Conservation (phyloP, 208 protist species). For the Balamuthia mandrillaris region DNA sequence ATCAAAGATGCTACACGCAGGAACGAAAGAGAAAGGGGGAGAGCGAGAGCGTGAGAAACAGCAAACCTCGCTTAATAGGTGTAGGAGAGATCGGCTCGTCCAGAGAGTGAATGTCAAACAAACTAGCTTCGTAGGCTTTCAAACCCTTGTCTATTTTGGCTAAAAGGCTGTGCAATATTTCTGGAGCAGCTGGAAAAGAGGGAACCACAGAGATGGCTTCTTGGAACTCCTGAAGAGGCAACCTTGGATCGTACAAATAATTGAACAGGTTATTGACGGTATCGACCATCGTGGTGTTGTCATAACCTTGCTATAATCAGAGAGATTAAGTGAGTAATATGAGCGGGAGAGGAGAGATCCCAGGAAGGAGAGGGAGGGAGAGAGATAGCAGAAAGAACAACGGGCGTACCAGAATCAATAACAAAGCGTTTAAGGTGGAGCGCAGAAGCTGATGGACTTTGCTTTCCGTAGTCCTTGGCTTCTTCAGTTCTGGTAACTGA, state of each 20-base stretch:
- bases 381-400: background rate
- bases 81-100: no score
- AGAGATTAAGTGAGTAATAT: no score
- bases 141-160: no score
- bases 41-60: no score
- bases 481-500: background rate
- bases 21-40: no score
- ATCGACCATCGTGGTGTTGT: background rate
- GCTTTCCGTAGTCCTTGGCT: background rate
- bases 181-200: background rate
- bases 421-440: background rate
- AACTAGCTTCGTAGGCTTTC: no score
- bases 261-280: background rate
- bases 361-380: background rate
- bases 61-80: no score
- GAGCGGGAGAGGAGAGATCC: no score
- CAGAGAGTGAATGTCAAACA: no score
- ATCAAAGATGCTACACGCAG: no score
- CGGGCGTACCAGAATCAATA: background rate
- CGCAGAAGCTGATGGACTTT: background rate
- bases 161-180: background rate
- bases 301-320: background rate
- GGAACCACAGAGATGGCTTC: background rate
- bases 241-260: background rate
- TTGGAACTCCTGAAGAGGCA: background rate